Conservation (phyloP, 148 eudicot species). For the Rhododendron ovatum region DNA sequence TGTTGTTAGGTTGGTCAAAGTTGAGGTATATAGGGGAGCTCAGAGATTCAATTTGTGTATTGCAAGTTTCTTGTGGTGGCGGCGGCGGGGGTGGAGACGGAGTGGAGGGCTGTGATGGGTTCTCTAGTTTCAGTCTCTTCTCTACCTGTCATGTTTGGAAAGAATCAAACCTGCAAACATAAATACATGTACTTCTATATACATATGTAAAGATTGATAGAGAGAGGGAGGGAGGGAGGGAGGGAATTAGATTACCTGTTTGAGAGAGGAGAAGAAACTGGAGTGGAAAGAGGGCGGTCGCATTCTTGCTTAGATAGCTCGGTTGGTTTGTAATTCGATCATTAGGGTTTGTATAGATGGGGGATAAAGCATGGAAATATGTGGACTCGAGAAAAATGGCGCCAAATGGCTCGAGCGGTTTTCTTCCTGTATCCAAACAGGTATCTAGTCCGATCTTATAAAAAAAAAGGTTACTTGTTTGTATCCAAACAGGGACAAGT, state of each 20-base stretch:
- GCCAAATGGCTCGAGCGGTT: neutral
- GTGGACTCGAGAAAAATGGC: neutral
- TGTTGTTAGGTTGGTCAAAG: constrained; percentile 25
- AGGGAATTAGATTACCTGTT: constrained; percentile 35
- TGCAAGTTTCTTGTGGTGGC: constrained; percentile 11
- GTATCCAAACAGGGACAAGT: too few relatives aligned
- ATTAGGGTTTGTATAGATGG: neutral
- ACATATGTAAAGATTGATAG: neutral
- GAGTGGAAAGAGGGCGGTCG: constrained; percentile 29
- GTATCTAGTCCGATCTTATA: too few relatives aligned
- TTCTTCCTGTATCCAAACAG: neutral
- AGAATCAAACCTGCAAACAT: neutral
- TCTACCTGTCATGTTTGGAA: constrained; percentile 38
- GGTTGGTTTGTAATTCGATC: neutral
- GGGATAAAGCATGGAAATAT: too few relatives aligned
- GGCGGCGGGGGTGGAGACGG: constrained; percentile 17
- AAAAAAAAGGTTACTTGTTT: too few relatives aligned
- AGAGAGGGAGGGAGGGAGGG: neutral
- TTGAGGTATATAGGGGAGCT: constrained; percentile 55
- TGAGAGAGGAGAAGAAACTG: constrained; percentile 74
- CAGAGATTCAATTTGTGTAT: constrained; percentile 35
- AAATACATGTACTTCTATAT: neutral
- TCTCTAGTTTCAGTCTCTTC: constrained; percentile 72
- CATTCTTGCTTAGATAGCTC: constrained; percentile 4
- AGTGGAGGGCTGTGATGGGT: constrained; percentile 11